phyloP scores from a whole-genome alignment of 345 rosid genomes.

The Leavenworthia alabamica region DNA sequence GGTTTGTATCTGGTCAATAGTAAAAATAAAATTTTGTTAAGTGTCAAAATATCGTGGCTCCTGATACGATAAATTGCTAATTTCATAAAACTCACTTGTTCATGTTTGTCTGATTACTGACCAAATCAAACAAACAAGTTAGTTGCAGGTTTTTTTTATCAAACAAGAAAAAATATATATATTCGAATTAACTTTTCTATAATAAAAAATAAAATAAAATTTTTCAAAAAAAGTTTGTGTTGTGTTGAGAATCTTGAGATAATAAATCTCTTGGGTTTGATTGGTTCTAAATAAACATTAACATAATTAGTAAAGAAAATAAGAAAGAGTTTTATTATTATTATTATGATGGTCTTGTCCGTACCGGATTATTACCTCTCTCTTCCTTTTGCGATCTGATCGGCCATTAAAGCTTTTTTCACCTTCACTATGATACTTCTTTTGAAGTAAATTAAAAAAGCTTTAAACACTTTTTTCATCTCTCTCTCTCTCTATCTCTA shows the following conservation, averaged over 20 bases:
- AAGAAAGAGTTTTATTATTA: too few species aligned
- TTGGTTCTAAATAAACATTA: slow-evolving; percentile 21
- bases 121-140: slow-evolving; percentile 13
- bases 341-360: slow-evolving; percentile 23
- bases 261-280: slow-evolving; percentile 27
- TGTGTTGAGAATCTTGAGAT: too few species aligned
- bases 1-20: not conserved
- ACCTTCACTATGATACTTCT: slow-evolving; percentile 7
- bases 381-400: slow-evolving; percentile 28
- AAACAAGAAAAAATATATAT: not conserved
- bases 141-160: not conserved
- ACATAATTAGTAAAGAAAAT: not conserved
- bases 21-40: not conserved
- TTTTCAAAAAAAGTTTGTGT: slow-evolving; percentile 6
- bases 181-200: not conserved
- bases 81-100: not conserved
- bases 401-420: slow-evolving; percentile 24
- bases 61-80: slow-evolving; percentile 14
- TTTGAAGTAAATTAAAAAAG: slow-evolving; percentile 14
- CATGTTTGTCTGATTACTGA: not conserved
- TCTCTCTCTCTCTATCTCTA: slow-evolving; percentile 5
- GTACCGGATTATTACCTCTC: slow-evolving; percentile 24
- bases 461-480: not conserved
- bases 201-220: not conserved
- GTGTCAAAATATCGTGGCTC: not conserved